Conservation (phyloP, 495 filamentous ascomycete genomes). For the Saxophila tyrrhenica region DNA sequence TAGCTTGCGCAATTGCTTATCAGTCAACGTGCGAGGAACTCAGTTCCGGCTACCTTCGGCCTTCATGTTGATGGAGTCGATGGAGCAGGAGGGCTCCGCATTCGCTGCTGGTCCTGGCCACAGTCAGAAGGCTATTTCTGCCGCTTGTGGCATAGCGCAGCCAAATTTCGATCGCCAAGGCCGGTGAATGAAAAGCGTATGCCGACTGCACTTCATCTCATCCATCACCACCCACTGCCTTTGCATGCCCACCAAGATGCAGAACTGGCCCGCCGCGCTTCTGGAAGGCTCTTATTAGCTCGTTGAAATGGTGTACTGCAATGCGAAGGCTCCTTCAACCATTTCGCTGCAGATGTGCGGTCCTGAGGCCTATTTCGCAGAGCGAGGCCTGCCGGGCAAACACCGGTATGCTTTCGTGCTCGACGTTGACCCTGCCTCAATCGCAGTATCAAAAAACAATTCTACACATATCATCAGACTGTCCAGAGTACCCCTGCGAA, state of each 20-base stretch:
- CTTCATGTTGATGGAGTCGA: neutral
- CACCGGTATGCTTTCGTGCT: too few species aligned
- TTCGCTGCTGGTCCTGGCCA: neutral
- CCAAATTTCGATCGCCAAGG: neutral
- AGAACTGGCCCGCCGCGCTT: neutral
- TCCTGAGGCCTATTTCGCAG: too few species aligned
- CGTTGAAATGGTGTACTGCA: too few species aligned
- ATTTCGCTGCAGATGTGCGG: too few species aligned
- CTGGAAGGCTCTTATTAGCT: neutral
- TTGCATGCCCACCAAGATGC: neutral
- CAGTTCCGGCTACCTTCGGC: conserved; percentile 1
- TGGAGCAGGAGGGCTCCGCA: neutral
- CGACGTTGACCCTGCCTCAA: too few species aligned
- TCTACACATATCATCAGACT: too few species aligned
- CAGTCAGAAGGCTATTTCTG: neutral
- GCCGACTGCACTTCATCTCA: conserved; percentile 1
- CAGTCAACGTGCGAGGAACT: too few species aligned
- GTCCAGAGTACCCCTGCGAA: too few species aligned
- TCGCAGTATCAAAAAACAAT: too few species aligned
- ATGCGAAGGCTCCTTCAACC: too few species aligned
- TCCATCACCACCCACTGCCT: neutral
- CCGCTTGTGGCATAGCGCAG: neutral
- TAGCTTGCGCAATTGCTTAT: too few species aligned
- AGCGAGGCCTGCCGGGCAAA: too few species aligned
- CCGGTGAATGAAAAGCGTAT: neutral